Evolutionary conservation across 306 rosid species (phyloP).

Genomic region (Vicia sativa): DNA sequence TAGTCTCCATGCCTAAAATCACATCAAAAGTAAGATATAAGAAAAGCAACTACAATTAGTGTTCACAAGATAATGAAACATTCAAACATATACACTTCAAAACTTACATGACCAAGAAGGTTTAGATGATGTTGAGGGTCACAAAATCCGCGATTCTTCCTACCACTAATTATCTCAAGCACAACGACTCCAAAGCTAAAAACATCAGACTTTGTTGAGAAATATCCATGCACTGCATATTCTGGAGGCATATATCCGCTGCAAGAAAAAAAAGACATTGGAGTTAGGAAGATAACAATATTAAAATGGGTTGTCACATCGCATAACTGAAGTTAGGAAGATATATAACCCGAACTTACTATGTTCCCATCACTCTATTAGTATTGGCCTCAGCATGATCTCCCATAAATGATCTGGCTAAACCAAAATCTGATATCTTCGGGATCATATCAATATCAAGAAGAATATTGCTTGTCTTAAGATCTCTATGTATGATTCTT

Average conservation of each 20-base stretch:
- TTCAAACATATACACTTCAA: too few relatives aligned
- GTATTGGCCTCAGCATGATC: conserved; percentile 24
- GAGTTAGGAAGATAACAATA: too few relatives aligned
- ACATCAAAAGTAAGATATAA: background rate
- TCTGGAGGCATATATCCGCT: conserved; percentile 19
- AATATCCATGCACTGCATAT: conserved; percentile 1
- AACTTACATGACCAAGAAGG: conserved; percentile 15
- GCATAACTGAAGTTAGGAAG: too few relatives aligned
- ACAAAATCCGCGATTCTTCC: background rate
- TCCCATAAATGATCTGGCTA: conserved; percentile 25
- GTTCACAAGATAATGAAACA: too few relatives aligned
- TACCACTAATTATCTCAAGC: conserved; percentile 16
- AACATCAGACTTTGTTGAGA: conserved; percentile 13
- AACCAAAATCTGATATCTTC: conserved; percentile 36
- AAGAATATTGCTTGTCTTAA: conserved; percentile 33
- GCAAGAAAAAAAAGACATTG: background rate
- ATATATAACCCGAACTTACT: conserved; percentile 5
- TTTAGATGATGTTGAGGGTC: background rate
- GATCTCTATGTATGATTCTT: conserved; percentile 32
- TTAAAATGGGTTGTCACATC: background rate
- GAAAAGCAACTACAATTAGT: too few relatives aligned
- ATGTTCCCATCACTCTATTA: conserved; percentile 33
- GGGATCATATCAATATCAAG: conserved; percentile 25
- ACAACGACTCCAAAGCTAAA: conserved; percentile 2
- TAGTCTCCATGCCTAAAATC: background rate